Conservation (phyloP, 202 grass and related monocot genomes). For the Alloteropsis angusta region DNA sequence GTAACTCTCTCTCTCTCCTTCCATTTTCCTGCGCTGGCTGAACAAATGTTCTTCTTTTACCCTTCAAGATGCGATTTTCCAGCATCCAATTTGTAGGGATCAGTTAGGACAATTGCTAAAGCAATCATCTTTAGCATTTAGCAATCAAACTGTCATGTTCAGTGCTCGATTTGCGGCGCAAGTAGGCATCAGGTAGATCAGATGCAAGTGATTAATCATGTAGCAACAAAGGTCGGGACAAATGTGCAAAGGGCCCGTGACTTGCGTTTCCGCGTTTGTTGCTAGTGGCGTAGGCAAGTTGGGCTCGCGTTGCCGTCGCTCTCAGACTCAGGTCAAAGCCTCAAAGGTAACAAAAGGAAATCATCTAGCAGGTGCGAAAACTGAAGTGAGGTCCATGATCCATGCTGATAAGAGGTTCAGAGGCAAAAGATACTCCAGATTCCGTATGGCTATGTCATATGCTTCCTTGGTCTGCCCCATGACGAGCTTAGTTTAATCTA, state of each 20-base stretch:
- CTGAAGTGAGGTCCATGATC: not conserved
- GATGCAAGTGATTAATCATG: not conserved
- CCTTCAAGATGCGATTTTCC: not conserved
- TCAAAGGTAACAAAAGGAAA: not conserved
- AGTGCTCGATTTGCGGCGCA: not conserved
- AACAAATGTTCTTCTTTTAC: not conserved
- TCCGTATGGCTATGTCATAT: no score
- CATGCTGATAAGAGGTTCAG: not conserved
- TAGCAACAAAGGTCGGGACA: not conserved
- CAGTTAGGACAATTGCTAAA: not conserved
- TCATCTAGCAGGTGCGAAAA: not conserved
- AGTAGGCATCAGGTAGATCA: not conserved
- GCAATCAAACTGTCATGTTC: not conserved
- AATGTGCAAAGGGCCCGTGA: not conserved
- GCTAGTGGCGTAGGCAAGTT: slow-evolving; percentile 12
- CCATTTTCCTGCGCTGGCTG: not conserved
- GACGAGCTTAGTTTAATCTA: not conserved
- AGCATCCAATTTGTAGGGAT: not conserved
- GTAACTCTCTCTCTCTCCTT: not conserved
- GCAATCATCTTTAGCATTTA: not conserved
- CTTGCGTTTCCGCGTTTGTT: not conserved
- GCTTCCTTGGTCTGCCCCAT: not conserved
- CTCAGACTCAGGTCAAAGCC: no score
- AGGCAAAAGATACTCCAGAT: not conserved
- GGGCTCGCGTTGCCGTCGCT: not conserved